phyloP scores from a whole-genome alignment of 1,139 yeast genomes.

The Blastobotrys proliferans region DNA sequence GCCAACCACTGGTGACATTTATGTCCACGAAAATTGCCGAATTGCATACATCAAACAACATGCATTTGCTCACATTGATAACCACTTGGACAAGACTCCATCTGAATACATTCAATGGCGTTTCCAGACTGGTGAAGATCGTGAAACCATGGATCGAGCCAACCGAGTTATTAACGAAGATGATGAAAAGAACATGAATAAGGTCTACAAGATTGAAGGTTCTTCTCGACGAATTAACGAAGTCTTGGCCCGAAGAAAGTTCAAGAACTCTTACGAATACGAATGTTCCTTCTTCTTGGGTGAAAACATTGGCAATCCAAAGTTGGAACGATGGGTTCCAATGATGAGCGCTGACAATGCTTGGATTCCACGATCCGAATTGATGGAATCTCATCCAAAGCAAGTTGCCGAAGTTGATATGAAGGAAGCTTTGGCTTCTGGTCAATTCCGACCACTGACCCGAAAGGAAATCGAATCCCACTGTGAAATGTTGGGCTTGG shows the following conservation, averaged over 20 bases:
- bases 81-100: slow-evolving; percentile 98
- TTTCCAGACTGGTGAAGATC: slow-evolving; percentile 99
- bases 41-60: slow-evolving; percentile 99
- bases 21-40: slow-evolving; percentile 99
- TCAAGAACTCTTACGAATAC: slow-evolving; percentile 99
- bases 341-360: slow-evolving; percentile 99
- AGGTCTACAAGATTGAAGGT: slow-evolving; percentile 98
- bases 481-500: slow-evolving; percentile 98
- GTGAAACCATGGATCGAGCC: slow-evolving; percentile 99
- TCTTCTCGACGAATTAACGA: slow-evolving; percentile 96
- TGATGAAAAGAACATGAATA: slow-evolving; percentile 98
- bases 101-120: slow-evolving; percentile 99
- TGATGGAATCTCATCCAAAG: slow-evolving; percentile 97
- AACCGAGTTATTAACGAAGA: slow-evolving; percentile 96
- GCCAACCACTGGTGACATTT: slow-evolving; percentile 97
- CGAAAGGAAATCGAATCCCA: slow-evolving; percentile 99
- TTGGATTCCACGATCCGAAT: slow-evolving; percentile 99
- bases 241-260: slow-evolving; percentile 97
- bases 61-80: slow-evolving; percentile 98
- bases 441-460: slow-evolving; percentile 99
- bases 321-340: slow-evolving; percentile 99
- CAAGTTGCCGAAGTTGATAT: slow-evolving; percentile 99
- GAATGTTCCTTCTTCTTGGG: slow-evolving; percentile 96
- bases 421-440: slow-evolving; percentile 99
- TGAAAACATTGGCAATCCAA: slow-evolving; percentile 92